Evolutionary conservation across 169 alveolate species (phyloP), one percentile per base, ranked within the genome.

Genomic region (Babesia ovis): DNA sequence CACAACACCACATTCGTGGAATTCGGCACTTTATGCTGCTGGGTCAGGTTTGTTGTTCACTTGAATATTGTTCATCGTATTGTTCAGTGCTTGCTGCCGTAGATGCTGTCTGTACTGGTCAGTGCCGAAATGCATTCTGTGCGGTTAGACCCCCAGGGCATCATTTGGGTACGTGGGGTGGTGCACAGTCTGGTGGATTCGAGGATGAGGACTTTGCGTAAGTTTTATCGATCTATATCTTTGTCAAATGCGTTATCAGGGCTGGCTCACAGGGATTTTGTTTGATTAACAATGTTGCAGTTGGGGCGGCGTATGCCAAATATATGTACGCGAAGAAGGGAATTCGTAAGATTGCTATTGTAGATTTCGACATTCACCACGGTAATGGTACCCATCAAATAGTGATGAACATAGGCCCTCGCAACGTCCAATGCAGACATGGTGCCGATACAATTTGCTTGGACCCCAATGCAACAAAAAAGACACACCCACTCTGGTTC

Each of bases 331-430:
- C 85, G 12, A 70, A 92, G 51, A 66, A 83, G 34, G 91, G 94
- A 34, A 93, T 96, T 12, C 90, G 95, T 54, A 93, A 95, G 73
- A 94, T 98, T 2, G 99, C 99, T 1, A 96, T 98, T 50, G 91
- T 98, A 43, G 99, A 98, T 80, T 97, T 98, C 88, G 99, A 98
- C 61, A 97, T 97, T 11, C 99, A 98, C 84, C 99, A 98, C 85
- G 99, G 99, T 18, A 98, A 98, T 85, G 99, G 99, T n/a, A 98
- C 99, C 4, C 99, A 98, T 66, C 98, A 95, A 62, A 94, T 96
- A 16, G 92, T 98, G 0, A 90, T 92, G 41, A 92, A 91, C 53
- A 75, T 91, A 29, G 95, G 95, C 37, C 84, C 85, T 58, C 89
- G 85, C 32, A 74, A 72, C 57, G 81, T 90, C 6, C 73, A 61